These are phyloP conservation scores for Yamadazyma friedrichii DNA, from an alignment of 1,139 yeast species.

Conservation along the genomic window DNA sequence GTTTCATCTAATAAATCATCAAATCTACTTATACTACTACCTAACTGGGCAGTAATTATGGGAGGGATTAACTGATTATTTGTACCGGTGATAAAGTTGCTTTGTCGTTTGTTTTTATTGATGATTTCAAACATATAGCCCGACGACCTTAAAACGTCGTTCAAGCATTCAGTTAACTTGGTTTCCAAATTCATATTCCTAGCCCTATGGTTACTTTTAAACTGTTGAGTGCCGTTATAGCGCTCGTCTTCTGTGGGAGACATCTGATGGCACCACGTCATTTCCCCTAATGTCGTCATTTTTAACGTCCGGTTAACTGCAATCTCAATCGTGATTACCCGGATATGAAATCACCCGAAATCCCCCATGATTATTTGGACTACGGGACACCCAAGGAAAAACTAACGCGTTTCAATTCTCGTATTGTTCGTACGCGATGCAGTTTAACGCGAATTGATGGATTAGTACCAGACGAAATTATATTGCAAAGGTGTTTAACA, in stretches of 20 bases:
- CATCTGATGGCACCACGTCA: too few relatives aligned
- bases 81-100: constrained; percentile 43
- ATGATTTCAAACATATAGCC: constrained; percentile 48
- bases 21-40: constrained; percentile 35
- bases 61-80: constrained; percentile 45
- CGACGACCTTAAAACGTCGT: constrained; percentile 42
- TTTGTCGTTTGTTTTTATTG: constrained; percentile 41
- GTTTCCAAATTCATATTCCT: constrained; percentile 38
- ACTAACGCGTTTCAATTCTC: too few relatives aligned
- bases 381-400: too few relatives aligned
- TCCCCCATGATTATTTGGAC: too few relatives aligned
- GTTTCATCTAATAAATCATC: constrained; percentile 48
- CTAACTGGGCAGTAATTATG: constrained; percentile 39
- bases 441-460: neutral
- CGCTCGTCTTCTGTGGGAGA: too few relatives aligned
- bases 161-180: constrained; percentile 39
- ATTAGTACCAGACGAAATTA: neutral
- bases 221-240: too few relatives aligned
- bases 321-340: too few relatives aligned
- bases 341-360: too few relatives aligned
- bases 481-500: neutral
- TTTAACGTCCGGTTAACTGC: too few relatives aligned
- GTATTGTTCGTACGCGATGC: neutral
- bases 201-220: neutral
- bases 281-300: too few relatives aligned